Evolutionary conservation across 1,139 yeast species (phyloP), one percentile per base, ranked within the genome.

Genomic region (Protomyces lactucae-debilis): DNA sequence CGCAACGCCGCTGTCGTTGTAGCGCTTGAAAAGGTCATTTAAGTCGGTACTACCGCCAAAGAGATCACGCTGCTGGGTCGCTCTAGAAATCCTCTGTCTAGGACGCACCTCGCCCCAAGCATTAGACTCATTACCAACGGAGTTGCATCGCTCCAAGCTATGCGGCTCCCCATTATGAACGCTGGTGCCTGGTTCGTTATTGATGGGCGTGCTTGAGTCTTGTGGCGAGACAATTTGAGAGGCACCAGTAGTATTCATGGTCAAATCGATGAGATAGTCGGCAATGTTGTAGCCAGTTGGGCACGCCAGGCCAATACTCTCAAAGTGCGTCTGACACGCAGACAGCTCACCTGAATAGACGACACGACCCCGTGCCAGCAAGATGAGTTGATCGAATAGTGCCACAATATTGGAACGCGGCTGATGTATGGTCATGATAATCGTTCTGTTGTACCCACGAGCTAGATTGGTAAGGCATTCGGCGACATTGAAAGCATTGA

Each of bases 371-470:
- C 87, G 87, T 51, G 97, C 88, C 64, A 93, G 79, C 60, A 93
- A 77, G 1, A 93, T 75, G 64, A 93, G 80, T 69, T 87, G 86
- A 73, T 92, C 97, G 76, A 93, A 93, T 64, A 90, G 77, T 0
- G 97, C 85, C 36, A 93, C 97, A 73, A 93, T 92, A 71, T 93
- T 93, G 67, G 97, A 89, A 73, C 99, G 83, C n/a, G 99, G 99
- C 73, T 93, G 99, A 76, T 93, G 99, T 69, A 93, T 93, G 0
- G 99, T 90, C 73, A 93, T 87, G 0, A 93, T 84, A 57, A 93
- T 86, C 0, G 99, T 92, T 73, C 98, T 83, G 67, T 87, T 85
- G 74, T 86, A 88, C 70, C 86, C 87, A 66, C 86, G 80, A 0
- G 97, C 90, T 67, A 93, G 80, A 67, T 88, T 83, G 2, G 88